These are phyloP conservation scores for Penicillium canescens DNA, from an alignment of 495 filamentous ascomycete species.

Conservation along the genomic window DNA sequence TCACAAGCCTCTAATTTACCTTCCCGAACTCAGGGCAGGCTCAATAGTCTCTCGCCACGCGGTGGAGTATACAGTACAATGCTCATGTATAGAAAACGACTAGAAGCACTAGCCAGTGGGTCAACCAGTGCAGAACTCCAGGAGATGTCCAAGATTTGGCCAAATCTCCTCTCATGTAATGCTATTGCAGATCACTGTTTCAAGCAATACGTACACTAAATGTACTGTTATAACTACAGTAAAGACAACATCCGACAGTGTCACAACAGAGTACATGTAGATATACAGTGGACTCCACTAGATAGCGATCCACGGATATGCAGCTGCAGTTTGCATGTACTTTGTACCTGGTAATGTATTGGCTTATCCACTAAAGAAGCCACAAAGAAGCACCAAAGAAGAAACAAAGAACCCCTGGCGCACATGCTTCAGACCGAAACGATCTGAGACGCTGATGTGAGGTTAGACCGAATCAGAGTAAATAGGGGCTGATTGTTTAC, in stretches of 20 bases:
- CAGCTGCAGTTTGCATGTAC: background rate
- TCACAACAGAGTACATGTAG: background rate
- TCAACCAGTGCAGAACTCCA: slow-evolving; percentile 15
- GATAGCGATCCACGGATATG: slow-evolving; percentile 2
- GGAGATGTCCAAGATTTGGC: slow-evolving; percentile 16
- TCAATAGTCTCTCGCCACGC: slow-evolving; percentile 8
- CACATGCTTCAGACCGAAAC: background rate
- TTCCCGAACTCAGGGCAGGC: no score
- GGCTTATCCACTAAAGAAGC: no score
- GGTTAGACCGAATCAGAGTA: background rate
- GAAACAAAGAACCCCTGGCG: background rate
- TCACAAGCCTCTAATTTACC: no score
- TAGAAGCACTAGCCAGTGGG: slow-evolving; percentile 39
- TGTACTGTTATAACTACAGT: background rate
- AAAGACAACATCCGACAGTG: background rate
- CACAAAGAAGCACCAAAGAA: background rate
- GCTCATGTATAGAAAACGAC: slow-evolving; percentile 20
- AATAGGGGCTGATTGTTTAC: no score
- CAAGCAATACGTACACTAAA: background rate
- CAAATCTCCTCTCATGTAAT: background rate
- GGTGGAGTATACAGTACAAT: slow-evolving; percentile 5
- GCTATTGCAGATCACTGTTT: background rate
- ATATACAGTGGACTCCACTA: slow-evolving; percentile 1
- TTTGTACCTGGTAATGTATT: background rate
- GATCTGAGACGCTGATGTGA: slow-evolving; percentile 2